phyloP scores from a whole-genome alignment of 495 filamentous ascomycete genomes.

The Podospora didyma region DNA sequence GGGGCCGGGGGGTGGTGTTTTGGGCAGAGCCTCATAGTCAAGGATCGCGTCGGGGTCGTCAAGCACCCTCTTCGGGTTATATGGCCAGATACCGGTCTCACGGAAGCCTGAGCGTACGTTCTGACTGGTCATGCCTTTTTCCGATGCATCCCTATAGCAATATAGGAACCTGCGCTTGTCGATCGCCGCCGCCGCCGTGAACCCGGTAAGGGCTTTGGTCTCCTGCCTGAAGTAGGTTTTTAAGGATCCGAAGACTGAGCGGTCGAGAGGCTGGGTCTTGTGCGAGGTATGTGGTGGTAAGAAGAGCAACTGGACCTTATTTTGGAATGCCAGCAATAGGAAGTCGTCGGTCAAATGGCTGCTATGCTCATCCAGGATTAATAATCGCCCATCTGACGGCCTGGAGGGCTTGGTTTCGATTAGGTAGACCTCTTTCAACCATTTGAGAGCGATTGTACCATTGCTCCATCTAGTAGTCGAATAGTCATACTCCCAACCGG shows the following conservation, averaged over 20 bases:
- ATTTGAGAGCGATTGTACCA: neutral
- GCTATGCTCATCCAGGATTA: constrained; percentile 1
- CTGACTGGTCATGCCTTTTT: neutral
- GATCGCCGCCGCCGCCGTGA: neutral
- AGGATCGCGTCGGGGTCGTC: constrained; percentile 1
- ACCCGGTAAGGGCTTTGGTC: neutral
- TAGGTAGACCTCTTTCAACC: constrained; percentile 2
- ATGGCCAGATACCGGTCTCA: constrained; percentile 7
- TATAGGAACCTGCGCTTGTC: constrained; percentile 3
- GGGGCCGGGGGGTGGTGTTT: neutral
- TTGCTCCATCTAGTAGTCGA: constrained; percentile 1
- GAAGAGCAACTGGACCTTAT: constrained; percentile 6
- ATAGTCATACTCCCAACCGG: neutral
- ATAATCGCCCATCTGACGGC: neutral
- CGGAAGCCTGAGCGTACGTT: constrained; percentile 7
- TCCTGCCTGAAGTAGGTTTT: constrained; percentile 5
- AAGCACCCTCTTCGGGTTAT: neutral
- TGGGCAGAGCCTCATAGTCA: neutral
- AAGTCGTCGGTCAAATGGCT: neutral
- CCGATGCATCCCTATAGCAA: neutral
- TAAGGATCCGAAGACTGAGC: neutral
- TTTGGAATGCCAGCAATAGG: neutral
- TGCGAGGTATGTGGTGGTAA: constrained; percentile 7
- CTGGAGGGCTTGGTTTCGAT: neutral
- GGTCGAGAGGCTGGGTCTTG: constrained; percentile 9